Conservation (phyloP, 2,329 filamentous ascomycete species). For the Xylaria sp. region DNA sequence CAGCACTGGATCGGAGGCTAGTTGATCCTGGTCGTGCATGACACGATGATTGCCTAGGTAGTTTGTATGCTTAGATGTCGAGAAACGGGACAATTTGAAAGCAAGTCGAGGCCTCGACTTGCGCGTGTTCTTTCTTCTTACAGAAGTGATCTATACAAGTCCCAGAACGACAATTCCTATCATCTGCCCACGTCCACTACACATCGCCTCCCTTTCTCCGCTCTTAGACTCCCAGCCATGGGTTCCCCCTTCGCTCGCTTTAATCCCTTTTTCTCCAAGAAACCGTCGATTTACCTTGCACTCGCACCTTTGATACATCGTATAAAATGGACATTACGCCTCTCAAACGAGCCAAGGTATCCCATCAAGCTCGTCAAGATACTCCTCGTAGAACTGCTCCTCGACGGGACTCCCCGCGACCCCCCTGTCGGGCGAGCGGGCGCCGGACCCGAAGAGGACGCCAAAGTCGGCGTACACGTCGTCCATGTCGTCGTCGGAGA, state of each 20-base stretch:
- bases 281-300: too few relatives aligned
- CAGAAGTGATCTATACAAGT: background rate
- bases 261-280: too few relatives aligned
- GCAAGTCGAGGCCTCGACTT: background rate
- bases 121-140: too few relatives aligned
- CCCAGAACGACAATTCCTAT: background rate
- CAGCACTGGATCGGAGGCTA: background rate
- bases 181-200: background rate
- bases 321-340: background rate
- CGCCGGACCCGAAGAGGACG: constrained; percentile 51
- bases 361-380: constrained; percentile 61
- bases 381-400: constrained; percentile 58
- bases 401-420: constrained; percentile 39
- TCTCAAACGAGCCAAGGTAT: constrained; percentile 52
- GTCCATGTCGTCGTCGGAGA: constrained; percentile 52
- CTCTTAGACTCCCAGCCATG: too few relatives aligned
- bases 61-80: too few relatives aligned
- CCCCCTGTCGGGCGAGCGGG: constrained; percentile 30
- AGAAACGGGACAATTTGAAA: background rate
- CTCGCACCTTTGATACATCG: too few relatives aligned
- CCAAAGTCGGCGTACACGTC: constrained; percentile 63
- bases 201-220: background rate
- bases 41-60: background rate
- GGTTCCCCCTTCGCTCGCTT: too few relatives aligned
- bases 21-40: background rate